phyloP scores from a whole-genome alignment of 768 basidiomycete species.

The Rhizopogon vesiculosus region DNA sequence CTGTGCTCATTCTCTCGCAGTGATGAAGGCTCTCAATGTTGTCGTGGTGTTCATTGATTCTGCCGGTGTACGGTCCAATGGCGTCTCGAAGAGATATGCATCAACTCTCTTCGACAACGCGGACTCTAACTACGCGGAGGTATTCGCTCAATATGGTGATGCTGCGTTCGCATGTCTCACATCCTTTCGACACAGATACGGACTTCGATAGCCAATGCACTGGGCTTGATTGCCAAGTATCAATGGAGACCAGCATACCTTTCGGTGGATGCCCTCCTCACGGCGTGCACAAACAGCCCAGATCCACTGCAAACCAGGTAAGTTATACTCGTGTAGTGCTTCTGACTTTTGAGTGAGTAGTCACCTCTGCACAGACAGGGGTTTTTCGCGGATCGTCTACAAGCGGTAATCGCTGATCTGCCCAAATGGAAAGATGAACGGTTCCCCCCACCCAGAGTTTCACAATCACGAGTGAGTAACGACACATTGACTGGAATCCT shows the following conservation, averaged over 20 bases:
- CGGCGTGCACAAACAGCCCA: constrained; percentile 42
- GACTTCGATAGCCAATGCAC: constrained; percentile 58
- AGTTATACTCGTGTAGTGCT: constrained; percentile 1
- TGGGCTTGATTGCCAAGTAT: constrained; percentile 51
- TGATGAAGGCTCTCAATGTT: constrained; percentile 69
- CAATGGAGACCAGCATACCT: constrained; percentile 70
- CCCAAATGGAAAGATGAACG: constrained; percentile 71
- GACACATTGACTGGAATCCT: not conserved
- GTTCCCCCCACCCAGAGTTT: constrained; percentile 81
- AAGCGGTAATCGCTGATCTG: constrained; percentile 52
- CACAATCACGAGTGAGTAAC: constrained; percentile 62
- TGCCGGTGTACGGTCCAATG: constrained; percentile 61
- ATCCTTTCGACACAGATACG: constrained; percentile 47
- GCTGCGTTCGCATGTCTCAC: not conserved
- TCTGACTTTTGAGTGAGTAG: not conserved
- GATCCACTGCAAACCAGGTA: constrained; percentile 67
- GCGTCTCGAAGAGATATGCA: constrained; percentile 64
- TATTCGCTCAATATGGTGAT: constrained; percentile 21
- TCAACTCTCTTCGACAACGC: constrained; percentile 70
- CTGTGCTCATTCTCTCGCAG: constrained; percentile 33
- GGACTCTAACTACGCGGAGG: constrained; percentile 84
- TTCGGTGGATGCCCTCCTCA: constrained; percentile 47
- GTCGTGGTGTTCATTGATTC: constrained; percentile 64
- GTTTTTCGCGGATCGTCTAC: constrained; percentile 52
- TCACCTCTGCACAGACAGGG: constrained; percentile 36